phyloP scores from a whole-genome alignment of 2,329 filamentous ascomycete genomes.

The Cytospora mali region DNA sequence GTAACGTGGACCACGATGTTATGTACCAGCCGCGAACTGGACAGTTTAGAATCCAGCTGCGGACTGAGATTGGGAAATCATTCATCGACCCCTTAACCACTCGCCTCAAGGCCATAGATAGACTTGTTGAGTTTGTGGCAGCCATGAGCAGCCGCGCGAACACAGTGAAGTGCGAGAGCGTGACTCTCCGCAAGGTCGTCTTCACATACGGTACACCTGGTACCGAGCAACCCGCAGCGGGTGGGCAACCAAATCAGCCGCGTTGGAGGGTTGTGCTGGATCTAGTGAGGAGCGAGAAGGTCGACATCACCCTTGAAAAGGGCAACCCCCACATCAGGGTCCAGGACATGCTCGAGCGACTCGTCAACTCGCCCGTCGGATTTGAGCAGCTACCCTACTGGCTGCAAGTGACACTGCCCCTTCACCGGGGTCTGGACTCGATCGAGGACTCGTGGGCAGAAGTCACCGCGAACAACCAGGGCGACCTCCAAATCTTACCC shows the following conservation, averaged over 20 bases:
- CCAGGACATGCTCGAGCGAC: constrained; percentile 57
- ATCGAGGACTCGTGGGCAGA: constrained; percentile 60
- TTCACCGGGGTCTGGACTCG: constrained; percentile 62
- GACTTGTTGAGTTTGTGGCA: constrained; percentile 70
- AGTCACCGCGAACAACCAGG: constrained; percentile 46
- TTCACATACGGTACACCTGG: constrained; percentile 64
- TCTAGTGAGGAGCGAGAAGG: constrained; percentile 53
- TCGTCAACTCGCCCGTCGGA: constrained; percentile 57
- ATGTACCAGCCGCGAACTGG: constrained; percentile 62
- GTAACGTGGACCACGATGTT: constrained; percentile 62
- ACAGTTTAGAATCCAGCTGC: constrained; percentile 64
- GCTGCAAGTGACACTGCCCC: constrained; percentile 63
- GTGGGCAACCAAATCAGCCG: constrained; percentile 30
- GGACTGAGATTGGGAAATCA: constrained; percentile 59
- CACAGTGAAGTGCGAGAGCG: constrained; percentile 58
- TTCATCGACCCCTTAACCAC: constrained; percentile 61
- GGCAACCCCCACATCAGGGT: constrained; percentile 70
- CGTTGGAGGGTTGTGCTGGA: constrained; percentile 60
- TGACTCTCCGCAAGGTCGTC: constrained; percentile 63
- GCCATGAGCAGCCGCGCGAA: constrained; percentile 61
- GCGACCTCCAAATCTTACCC: constrained; percentile 53
- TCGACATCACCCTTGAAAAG: constrained; percentile 61
- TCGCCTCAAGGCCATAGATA: constrained; percentile 67
- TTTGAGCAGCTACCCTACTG: constrained; percentile 58
- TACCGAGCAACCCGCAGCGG: constrained; percentile 30